Base-by-base conservation (phyloP, 805 yeast species). In the Hanseniaspora opuntiae region DNA sequence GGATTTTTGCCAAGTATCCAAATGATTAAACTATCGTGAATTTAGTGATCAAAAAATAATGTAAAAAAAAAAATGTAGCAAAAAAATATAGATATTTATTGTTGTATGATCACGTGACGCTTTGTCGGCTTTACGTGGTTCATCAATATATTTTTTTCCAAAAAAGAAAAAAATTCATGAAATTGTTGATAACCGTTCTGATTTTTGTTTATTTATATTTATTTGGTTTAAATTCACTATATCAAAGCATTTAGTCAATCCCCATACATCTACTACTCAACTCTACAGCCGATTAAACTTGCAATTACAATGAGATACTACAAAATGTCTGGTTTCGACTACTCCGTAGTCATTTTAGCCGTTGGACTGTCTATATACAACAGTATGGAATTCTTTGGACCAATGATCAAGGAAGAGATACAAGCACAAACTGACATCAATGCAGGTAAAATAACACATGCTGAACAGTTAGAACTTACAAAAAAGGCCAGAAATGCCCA, bases 391-490 rank as follows among this genome's bases (percentile, higher is more conserved):
- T 51, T 51, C 17, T 51, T 51, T 19, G 41, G 39, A 6, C 54
- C 54, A 36, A 51, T 51, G 47, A 44, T 51, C 22, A 28, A 51
- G 38, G 54, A 51, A 20, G 45, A 44, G 14, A 37, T 51, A 24
- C 35, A 42, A n/a, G 32, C 48, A 20, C 54, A 51, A 44, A 51
- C 54, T 8, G 46, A 51, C n/a, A 51, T 51, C 20, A 44, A 51
- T 11, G 54, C 54, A n/a, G 54, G 54, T 19, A 44, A 44, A 20
- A 25, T 44, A 17, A 32, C 46, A 16, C 17, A 30, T 17, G 35
- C 35, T 17, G 42, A 37, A 14, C 20, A 44, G 17, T n/a, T 44
- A 24, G 47, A 44, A 30, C 33, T 30, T n/a, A 30, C 37, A 9
- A 44, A 44, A 16, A 28, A 44, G 11, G 25, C 36, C 10, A 44